These are phyloP conservation scores for Lipomyces mesembrius DNA, from an alignment of 805 yeast genomes.

Conservation along the genomic window DNA sequence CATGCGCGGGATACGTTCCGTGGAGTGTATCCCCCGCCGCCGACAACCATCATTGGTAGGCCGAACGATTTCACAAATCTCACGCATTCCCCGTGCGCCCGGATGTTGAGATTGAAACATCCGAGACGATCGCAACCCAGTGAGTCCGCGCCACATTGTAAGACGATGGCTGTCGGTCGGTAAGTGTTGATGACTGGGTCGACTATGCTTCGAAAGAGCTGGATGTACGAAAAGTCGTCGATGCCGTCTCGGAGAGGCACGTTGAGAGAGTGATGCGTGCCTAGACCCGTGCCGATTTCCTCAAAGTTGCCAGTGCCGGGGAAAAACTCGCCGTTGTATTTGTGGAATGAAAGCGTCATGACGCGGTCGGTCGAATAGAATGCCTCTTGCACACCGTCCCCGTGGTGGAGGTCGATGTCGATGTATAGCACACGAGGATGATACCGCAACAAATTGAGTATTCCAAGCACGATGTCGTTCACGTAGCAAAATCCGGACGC, in stretches of 20 bases:
- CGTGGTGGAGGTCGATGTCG: conserved; percentile 91
- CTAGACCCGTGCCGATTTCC: conserved; percentile 79
- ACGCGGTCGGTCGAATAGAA: conserved; percentile 90
- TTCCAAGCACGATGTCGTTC: conserved; percentile 86
- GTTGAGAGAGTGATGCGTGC: conserved; percentile 80
- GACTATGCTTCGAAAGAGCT: conserved; percentile 71
- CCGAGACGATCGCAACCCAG: conserved; percentile 95
- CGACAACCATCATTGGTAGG: conserved; percentile 89
- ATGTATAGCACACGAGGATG: conserved; percentile 86
- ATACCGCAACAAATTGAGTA: conserved; percentile 74
- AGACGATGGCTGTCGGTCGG: conserved; percentile 94
- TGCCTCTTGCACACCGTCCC: conserved; percentile 95
- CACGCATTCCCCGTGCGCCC: conserved; percentile 97
- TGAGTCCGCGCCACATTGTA: conserved; percentile 98
- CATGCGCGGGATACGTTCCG: conserved; percentile 94
- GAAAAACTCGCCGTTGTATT: conserved; percentile 85
- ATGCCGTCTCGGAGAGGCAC: conserved; percentile 92
- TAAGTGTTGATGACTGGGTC: conserved; percentile 86
- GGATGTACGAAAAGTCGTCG: conserved; percentile 77
- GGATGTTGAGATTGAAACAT: conserved; percentile 89
- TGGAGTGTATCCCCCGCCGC: conserved; percentile 99
- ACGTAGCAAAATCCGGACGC: conserved; percentile 92
- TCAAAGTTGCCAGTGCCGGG: conserved; percentile 91
- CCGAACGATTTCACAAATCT: conserved; percentile 83
- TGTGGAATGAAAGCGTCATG: conserved; percentile 88